Percentiles rank a stretch among this genome's conserved stretches.
These are phyloP conservation scores for Avena insularis DNA, from an alignment of 176 grass and related monocot genomes.

Conservation along the genomic window DNA sequence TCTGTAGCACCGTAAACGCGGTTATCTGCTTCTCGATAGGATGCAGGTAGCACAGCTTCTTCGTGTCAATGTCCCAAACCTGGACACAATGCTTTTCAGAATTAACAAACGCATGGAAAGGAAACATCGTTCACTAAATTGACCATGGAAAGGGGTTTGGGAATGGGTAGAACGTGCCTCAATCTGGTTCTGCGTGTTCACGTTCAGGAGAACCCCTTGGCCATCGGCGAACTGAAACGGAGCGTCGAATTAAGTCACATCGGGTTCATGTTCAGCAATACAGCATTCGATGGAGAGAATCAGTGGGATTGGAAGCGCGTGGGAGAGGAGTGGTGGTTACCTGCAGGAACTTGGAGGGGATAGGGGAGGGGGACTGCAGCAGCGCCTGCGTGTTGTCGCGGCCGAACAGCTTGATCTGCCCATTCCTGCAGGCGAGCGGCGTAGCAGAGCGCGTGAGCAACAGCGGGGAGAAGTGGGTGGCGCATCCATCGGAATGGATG, in stretches of 20 bases:
- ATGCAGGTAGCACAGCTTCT: slow-evolving; percentile 60
- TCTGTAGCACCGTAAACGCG: slow-evolving; percentile 65
- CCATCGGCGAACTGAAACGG: slow-evolving; percentile 79
- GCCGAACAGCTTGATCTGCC: slow-evolving; percentile 89
- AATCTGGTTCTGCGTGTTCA: slow-evolving; percentile 79
- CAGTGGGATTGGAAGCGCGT: not conserved
- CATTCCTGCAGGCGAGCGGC: slow-evolving; percentile 61
- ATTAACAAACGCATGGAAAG: slow-evolving; percentile 28
- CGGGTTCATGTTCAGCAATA: not conserved
- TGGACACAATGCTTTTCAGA: slow-evolving; percentile 27
- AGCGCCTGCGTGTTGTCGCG: slow-evolving; percentile 93
- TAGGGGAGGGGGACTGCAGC: slow-evolving; percentile 62
- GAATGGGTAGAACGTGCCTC: slow-evolving; percentile 59
- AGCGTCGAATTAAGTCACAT: not conserved
- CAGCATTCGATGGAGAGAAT: not conserved
- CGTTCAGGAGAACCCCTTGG: slow-evolving; percentile 81
- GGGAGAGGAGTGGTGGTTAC: slow-evolving; percentile 27
- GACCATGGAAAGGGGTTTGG: not conserved
- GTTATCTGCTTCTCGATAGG: slow-evolving; percentile 69
- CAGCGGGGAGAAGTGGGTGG: not conserved
- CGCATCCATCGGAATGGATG: not conserved
- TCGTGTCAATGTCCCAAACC: slow-evolving; percentile 83
- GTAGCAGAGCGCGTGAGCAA: not conserved
- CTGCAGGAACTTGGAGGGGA: slow-evolving; percentile 71
- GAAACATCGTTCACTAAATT: not conserved